Evolutionary conservation across 2,329 filamentous ascomycete genomes (phyloP).

Genomic region (Amauroascus verrucosus): DNA sequence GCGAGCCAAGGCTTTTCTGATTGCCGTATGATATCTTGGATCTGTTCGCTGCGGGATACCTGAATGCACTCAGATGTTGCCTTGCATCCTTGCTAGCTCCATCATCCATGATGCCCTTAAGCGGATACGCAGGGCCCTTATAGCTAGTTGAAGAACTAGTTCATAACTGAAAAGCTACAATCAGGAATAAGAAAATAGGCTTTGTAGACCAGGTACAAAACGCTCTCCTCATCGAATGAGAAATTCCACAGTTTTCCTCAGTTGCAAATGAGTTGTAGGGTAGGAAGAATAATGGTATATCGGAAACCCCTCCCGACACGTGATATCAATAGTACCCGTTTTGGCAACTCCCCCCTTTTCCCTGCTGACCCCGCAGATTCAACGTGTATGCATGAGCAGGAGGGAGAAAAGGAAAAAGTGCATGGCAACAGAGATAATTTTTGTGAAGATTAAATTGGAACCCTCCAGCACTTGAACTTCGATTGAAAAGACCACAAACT

Average conservation of each 20-base stretch:
- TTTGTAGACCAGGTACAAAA: not conserved
- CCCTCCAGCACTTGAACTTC: not conserved
- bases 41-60: slow-evolving; percentile 4
- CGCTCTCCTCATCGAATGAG: not conserved
- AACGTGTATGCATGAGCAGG: not conserved
- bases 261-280: not conserved
- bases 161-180: not conserved
- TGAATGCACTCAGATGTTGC: not conserved
- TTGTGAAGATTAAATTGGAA: not conserved
- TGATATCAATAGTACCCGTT: slow-evolving; percentile 4
- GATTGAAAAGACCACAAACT: not conserved
- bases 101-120: not conserved
- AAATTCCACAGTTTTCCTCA: not conserved
- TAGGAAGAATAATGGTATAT: not conserved
- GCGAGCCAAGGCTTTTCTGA: not conserved
- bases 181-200: not conserved
- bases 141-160: not conserved
- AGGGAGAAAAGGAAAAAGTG: not conserved
- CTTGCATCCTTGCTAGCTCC: not conserved
- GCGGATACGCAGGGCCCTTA: not conserved
- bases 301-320: slow-evolving; percentile 2
- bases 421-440: not conserved
- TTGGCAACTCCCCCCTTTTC: slow-evolving; percentile 6
- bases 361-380: not conserved
- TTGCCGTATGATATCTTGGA: slow-evolving; percentile 1